Evolutionary conservation across 2,329 filamentous ascomycete genomes (phyloP).

Genomic region (Alternaria burnsii): DNA sequence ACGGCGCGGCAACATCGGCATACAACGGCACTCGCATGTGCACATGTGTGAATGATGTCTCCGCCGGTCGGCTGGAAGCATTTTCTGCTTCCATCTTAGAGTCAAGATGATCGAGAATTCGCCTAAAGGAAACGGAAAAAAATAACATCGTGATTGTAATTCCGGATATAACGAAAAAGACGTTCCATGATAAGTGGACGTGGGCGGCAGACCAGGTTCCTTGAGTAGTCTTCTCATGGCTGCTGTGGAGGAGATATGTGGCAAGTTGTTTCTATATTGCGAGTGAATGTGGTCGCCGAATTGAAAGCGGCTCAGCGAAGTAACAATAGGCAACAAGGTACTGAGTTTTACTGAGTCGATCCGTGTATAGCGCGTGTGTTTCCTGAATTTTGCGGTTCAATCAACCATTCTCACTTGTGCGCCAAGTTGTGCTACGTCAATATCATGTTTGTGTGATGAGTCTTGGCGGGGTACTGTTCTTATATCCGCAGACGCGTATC

Average conservation of each 20-base stretch:
- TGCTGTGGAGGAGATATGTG: not conserved
- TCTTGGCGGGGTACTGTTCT: not conserved
- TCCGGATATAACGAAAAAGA: not conserved
- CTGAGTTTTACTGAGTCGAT: not conserved
- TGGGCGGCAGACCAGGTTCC: not conserved
- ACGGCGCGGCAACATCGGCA: not conserved
- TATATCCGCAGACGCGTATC: not conserved
- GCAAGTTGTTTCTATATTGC: not conserved
- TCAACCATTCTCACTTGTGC: not conserved
- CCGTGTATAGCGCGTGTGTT: not conserved
- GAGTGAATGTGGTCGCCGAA: not conserved
- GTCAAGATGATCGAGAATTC: not conserved
- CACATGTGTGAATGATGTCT: not conserved
- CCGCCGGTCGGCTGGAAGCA: not conserved
- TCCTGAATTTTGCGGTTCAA: not conserved
- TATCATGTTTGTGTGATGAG: not conserved
- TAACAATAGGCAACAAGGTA: not conserved
- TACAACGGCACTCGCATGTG: not conserved
- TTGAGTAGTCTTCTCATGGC: not conserved
- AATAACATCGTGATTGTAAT: not conserved
- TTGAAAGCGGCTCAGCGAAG: not conserved
- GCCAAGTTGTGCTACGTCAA: not conserved
- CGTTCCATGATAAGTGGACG: not conserved
- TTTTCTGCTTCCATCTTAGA: not conserved
- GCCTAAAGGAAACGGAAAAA: not conserved